Evolutionary conservation across 805 yeast species (phyloP), one percentile per base, ranked within the genome.

Genomic region (Zygotorulaspora chibaensis): DNA sequence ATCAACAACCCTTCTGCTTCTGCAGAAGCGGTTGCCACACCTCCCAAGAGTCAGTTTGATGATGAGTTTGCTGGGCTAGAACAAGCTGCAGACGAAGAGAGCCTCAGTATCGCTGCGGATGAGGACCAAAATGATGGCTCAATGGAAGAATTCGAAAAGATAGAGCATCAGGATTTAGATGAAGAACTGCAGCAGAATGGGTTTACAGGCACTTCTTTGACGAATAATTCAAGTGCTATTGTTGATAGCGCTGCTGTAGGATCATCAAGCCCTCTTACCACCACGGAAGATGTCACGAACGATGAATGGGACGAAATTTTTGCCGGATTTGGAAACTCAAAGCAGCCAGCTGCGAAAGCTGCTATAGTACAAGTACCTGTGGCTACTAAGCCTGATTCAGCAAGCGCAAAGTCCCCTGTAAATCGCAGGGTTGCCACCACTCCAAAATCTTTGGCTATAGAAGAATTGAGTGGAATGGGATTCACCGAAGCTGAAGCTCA

Each of bases 281-380:
- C 40, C 8, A 15, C 39, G 20, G 48, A 44, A 31, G 47, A 46
- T 30, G 66, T 58, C 48, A 68, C 65, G 26, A 76, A 73, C 43
- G 95, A 87, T 58, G 97, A 89, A 63, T 89, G 97, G 97, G 96
- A 89, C 59, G 90, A 87, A 67, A 75, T 89, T 20, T 89, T 89
- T 69, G 91, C 95, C 3, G 96, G 95, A 0, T 85, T 87, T 62
- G 90, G 91, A 13, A 84, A 83, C 52, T 38, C 52, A 15, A 53
- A 50, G 16, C 43, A 47, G 13, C 38, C 50, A 35, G 34, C 40
- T 9, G 43, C 43, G 11, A 46, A 45, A 23, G 37, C 45, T 18
- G 47, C 52, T 10, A 53, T 47, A 15, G 38, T 56, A n/a, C 55
- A 51, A 23, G 50, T 46, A 33, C 56, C 59, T 13, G 37, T 47